These are phyloP conservation scores for Syzygium malaccense DNA, from an alignment of 441 rosid genomes.

Conservation along the genomic window DNA sequence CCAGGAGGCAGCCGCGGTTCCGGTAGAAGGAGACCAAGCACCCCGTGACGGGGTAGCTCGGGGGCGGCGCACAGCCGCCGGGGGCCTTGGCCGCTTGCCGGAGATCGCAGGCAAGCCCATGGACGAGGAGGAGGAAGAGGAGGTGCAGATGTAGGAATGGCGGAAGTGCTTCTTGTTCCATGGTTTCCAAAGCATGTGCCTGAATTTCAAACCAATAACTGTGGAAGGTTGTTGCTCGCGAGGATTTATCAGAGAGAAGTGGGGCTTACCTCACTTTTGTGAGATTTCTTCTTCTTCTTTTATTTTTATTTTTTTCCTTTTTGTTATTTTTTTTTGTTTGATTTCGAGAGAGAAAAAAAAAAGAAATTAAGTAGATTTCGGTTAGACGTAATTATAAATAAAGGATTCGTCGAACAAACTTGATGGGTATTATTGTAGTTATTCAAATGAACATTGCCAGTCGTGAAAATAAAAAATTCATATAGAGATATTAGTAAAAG, in stretches of 20 bases:
- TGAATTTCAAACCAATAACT: not conserved
- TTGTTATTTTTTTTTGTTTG: not conserved
- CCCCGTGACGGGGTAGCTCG: slow-evolving; percentile 59
- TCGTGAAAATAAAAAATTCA: not conserved
- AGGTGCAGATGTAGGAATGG: not conserved
- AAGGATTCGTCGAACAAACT: not conserved
- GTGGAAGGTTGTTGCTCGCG: not conserved
- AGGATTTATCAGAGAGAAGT: not conserved
- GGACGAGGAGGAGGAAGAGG: not conserved
- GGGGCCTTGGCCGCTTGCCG: slow-evolving; percentile 6
- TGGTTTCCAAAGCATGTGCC: not conserved
- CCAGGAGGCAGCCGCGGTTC: slow-evolving; percentile 56
- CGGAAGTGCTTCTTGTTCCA: not conserved
- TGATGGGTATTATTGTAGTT: not conserved
- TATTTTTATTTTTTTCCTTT: not conserved
- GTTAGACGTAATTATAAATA: not conserved
- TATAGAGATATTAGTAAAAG: not conserved
- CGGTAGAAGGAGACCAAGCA: slow-evolving; percentile 59
- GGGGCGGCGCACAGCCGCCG: slow-evolving; percentile 26
- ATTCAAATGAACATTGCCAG: not conserved
- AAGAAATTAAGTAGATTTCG: not conserved
- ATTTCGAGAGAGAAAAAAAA: not conserved
- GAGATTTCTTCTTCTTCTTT: not conserved
- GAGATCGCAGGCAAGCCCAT: not conserved
- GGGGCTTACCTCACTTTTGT: not conserved